Evolutionary conservation across 495 filamentous ascomycete species (phyloP), one percentile per base, ranked within the genome.

Genomic region (Sordaria brevicollis): DNA sequence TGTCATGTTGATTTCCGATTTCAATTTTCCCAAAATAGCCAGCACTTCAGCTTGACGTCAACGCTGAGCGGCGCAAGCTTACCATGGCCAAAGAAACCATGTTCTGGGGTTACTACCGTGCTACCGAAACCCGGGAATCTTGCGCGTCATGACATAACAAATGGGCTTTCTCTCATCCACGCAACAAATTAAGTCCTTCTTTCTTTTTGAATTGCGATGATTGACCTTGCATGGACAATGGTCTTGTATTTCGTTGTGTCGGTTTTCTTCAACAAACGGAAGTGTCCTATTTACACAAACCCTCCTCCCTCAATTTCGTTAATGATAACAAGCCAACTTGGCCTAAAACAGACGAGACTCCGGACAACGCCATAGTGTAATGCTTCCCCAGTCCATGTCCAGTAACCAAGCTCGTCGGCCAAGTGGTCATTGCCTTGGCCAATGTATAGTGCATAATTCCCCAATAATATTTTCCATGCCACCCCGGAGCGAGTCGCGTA

Each of bases 351-450:
- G 19, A 38, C 37, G 43, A 49, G 17, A 37, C 34, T 49, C 36
- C 36, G 43, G 36, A 38, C 67, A 68, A 68, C 67, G 67, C 67
- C 67, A 68, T 68, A 38, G n/a, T 68, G 39, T 65, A 68, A 68
- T 68, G 67, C 67, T 68, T 62, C 35, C 37, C 31, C 49, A 57
- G 49, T 17, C 49, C 49, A 57, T 33, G 67, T 68, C 67, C 67
- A 68, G 67, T 68, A 36, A 31, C 21, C 67, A 49, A 21, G 34
- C 66, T 39, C 66, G 37, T 67, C 34, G 37, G 33, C 25, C 35
- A 38, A 39, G 35, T 39, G 25, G 31, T 38, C 35, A n/a, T 39
- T 38, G 49, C 49, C 49, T 57, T 57, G 49, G 49, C 49, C 49
- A 57, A 57, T 31, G 49, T 57, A 57, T 57, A 57, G 49, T 57